Evolutionary conservation across 768 basidiomycete species (phyloP).

Genomic region (Lactifluus subvellereus): DNA sequence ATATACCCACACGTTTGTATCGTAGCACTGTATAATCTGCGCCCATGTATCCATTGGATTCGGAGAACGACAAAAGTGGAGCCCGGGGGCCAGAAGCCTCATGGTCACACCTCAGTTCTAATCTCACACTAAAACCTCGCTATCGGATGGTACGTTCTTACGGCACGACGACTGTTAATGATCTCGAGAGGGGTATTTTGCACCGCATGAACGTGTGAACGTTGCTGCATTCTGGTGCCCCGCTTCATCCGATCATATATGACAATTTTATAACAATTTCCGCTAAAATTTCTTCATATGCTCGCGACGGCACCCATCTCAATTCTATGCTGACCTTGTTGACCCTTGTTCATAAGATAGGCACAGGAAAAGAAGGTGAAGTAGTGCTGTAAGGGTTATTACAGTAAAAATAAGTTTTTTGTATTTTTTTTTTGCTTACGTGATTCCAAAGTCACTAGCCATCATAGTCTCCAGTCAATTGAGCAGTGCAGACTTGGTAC

Average conservation of each 20-base stretch:
- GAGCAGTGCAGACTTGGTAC: not conserved
- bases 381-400: not conserved
- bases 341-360: too few species aligned
- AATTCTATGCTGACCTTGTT: not conserved
- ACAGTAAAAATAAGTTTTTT: not conserved
- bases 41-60: constrained; percentile 5
- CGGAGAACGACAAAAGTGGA: not conserved
- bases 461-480: too few species aligned
- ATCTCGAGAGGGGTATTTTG: not conserved
- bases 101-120: not conserved
- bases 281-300: not conserved
- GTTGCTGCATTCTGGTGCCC: not conserved
- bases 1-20: constrained; percentile 9
- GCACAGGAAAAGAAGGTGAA: too few species aligned
- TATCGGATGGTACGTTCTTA: not conserved
- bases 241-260: not conserved
- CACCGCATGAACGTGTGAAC: not conserved
- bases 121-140: not conserved
- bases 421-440: not conserved
- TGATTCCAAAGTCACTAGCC: not conserved
- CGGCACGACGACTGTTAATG: not conserved
- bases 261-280: not conserved
- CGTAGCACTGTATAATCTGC: constrained; percentile 1
- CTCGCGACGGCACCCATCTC: not conserved
- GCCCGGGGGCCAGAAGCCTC: not conserved